Base-by-base conservation (phyloP, 31 red algal genomes). In the Porphyra umbilicalis region DNA sequence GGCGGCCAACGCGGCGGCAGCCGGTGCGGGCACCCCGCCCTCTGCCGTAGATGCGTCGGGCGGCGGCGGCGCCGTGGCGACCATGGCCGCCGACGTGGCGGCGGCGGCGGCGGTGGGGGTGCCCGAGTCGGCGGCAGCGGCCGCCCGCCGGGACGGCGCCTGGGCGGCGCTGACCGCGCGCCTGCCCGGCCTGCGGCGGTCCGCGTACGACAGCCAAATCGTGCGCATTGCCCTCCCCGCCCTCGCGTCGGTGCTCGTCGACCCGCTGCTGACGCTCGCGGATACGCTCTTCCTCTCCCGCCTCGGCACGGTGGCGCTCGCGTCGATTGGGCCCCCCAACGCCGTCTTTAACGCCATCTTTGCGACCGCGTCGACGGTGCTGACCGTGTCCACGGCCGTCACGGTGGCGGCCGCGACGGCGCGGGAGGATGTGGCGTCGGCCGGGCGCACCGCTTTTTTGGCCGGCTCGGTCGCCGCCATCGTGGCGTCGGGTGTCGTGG, bases 241-340 rank as follows among this genome's bases (percentile, higher is more conserved):
- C 3, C 77, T 79, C 20, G 77, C 36, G 18, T 38, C 36, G 36
- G 35, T 39, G 38, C 36, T 79, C 13, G 38, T 79, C 13, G 77
- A 79, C 36, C 77, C 77, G 36, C 35, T 79, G 77, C 77, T 79
- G 0, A n/a, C 25, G 25, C 20, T 79, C 4, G 77, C 77, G 0
- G 77, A 79, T 29, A 79, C 77, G 18, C 36, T 79, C 38, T 79
- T 79, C 77, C 36, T 79, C 77, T 79, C 77, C 36, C 38, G 35
- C 18, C 77, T 79, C 77, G 77, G 77, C 13, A 38, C 77, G 10
- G 38, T 79, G 10, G 36, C 35, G 77, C 77, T 79, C 77, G 77
- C 77, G 35, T 79, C 77, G 36, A 36, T 79, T 8, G 77, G 36
- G 20, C 77, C 77, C 0, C 38, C 36, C 77, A 79, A 39, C 38